phyloP scores from a whole-genome alignment of 768 basidiomycete species.

The Lactifluus pinguis region DNA sequence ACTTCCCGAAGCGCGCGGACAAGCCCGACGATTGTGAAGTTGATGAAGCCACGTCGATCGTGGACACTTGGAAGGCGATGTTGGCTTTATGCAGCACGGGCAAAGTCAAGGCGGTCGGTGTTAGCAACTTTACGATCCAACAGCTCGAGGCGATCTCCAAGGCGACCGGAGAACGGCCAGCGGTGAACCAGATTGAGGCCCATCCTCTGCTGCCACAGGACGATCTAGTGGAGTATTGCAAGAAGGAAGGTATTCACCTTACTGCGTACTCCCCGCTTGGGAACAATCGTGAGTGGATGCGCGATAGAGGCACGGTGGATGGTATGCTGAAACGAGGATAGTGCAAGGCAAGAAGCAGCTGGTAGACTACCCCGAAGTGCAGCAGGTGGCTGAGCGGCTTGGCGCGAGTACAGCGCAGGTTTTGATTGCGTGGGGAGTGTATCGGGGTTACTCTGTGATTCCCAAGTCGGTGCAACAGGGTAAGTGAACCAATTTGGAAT shows the following conservation, averaged over 20 bases:
- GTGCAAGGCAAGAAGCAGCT: conserved; percentile 55
- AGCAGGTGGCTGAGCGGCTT: conserved; percentile 53
- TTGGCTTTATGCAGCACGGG: conserved; percentile 54
- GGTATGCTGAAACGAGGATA: conserved; percentile 21
- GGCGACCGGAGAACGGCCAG: conserved; percentile 66
- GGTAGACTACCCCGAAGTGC: conserved; percentile 55
- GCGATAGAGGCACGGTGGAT: background rate
- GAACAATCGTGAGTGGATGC: conserved; percentile 52
- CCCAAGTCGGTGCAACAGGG: conserved; percentile 71
- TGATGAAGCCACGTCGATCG: conserved; percentile 50
- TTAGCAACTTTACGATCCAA: conserved; percentile 70
- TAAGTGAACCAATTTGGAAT: conserved; percentile 13
- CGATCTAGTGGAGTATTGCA: conserved; percentile 61
- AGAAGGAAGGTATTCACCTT: conserved; percentile 60
- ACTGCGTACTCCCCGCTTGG: conserved; percentile 69
- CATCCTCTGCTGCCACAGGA: conserved; percentile 76
- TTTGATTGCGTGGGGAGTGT: conserved; percentile 69
- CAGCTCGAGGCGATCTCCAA: conserved; percentile 58
- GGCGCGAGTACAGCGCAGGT: conserved; percentile 70
- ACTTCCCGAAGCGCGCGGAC: conserved; percentile 43
- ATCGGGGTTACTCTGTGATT: conserved; percentile 74
- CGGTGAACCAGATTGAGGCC: conserved; percentile 73
- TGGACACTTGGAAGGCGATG: conserved; percentile 81
- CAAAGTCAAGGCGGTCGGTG: conserved; percentile 69
- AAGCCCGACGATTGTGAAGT: conserved; percentile 41